Evolutionary conservation across 2,329 filamentous ascomycete genomes (phyloP).

Genomic region (Colletotrichum australisinense): DNA sequence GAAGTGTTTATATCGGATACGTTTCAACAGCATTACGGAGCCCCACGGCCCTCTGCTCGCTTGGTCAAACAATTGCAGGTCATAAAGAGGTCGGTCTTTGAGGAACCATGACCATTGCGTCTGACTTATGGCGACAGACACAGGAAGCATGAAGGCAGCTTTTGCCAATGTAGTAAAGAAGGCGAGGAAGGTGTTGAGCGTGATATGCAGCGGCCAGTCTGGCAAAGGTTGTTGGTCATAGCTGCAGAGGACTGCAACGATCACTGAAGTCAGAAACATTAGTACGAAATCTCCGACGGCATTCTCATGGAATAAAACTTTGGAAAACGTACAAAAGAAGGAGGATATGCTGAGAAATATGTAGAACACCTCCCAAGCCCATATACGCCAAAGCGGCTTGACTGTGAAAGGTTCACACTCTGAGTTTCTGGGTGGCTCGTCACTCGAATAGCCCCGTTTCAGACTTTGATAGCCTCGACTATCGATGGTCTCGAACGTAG

Average conservation of each 20-base stretch:
- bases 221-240: conserved; percentile 2
- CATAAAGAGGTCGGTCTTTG: conserved; percentile 15
- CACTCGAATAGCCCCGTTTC: not conserved
- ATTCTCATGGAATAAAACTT: too few relatives aligned
- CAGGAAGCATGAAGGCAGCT: conserved; percentile 27
- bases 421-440: not conserved
- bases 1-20: conserved; percentile 4
- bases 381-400: not conserved
- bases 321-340: not conserved
- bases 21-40: conserved; percentile 19
- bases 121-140: conserved; percentile 33
- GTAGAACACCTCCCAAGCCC: not conserved
- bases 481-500: not conserved
- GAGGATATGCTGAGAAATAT: not conserved
- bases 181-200: conserved; percentile 36
- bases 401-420: not conserved
- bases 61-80: conserved; percentile 32
- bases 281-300: not conserved
- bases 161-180: conserved; percentile 32
- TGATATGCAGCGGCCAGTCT: conserved; percentile 29
- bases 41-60: conserved; percentile 32
- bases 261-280: not conserved
- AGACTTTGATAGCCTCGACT: not conserved
- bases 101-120: conserved; percentile 34
- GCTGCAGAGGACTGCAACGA: not conserved